A percentile compares a stretch with the other conserved stretches of the same genome.
Conservation (phyloP, 164 flowering plant species). For the Vitis amurensis region DNA sequence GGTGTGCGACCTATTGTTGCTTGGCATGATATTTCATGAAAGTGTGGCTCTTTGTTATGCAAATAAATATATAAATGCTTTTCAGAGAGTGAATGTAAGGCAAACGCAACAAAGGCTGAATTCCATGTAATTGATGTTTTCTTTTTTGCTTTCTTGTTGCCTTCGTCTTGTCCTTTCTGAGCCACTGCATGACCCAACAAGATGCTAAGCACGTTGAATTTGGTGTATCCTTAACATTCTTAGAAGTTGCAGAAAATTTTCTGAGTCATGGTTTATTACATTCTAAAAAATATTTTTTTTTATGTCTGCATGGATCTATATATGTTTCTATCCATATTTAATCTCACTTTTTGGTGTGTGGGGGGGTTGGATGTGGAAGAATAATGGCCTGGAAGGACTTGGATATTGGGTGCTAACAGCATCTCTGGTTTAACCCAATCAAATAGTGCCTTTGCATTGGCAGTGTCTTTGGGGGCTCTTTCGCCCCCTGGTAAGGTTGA, state of each 20-base stretch:
- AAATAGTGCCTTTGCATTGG: too few species aligned
- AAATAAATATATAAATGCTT: background rate
- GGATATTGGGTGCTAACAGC: slow-evolving; percentile 25
- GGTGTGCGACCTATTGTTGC: background rate
- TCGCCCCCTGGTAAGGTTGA: slow-evolving; percentile 57
- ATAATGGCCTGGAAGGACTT: slow-evolving; percentile 31
- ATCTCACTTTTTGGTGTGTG: slow-evolving; percentile 8
- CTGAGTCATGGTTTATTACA: background rate
- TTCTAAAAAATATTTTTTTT: background rate
- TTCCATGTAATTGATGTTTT: too few species aligned
- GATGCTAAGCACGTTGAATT: background rate
- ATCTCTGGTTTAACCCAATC: too few species aligned
- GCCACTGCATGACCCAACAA: background rate
- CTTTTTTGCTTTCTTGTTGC: background rate
- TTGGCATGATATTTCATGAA: background rate
- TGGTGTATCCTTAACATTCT: background rate
- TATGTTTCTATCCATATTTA: background rate
- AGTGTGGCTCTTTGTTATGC: background rate
- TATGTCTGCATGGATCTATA: background rate
- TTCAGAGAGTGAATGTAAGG: background rate
- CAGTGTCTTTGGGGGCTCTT: too few species aligned
- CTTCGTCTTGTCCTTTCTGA: background rate
- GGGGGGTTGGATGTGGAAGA: slow-evolving; percentile 30
- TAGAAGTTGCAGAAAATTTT: background rate
- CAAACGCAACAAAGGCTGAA: too few species aligned